Percentiles rank a stretch among this genome's conserved stretches.
phyloP scores from a whole-genome alignment of 2,329 filamentous ascomycete species.

The Colletotrichum lupini region DNA sequence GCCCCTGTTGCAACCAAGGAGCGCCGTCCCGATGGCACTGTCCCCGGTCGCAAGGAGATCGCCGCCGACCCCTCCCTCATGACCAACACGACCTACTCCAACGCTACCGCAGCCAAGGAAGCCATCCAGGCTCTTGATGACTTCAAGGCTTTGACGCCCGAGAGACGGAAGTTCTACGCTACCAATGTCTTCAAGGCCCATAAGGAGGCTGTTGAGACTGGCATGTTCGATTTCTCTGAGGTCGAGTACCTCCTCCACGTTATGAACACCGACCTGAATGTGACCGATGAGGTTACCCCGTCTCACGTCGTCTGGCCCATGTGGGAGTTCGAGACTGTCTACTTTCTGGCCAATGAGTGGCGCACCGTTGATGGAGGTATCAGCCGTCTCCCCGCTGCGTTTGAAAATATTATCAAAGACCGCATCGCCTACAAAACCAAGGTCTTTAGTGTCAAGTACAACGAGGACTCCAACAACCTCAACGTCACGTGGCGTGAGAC shows the following conservation, averaged over 20 bases:
- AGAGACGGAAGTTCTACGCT: slow-evolving; percentile 39
- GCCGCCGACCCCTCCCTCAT: slow-evolving; percentile 37
- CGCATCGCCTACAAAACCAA: slow-evolving; percentile 40
- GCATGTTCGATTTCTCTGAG: slow-evolving; percentile 44
- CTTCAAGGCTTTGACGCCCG: slow-evolving; percentile 39
- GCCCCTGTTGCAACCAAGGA: slow-evolving; percentile 40
- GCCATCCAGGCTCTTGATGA: slow-evolving; percentile 40
- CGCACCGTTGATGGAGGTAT: slow-evolving; percentile 47
- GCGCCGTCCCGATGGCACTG: slow-evolving; percentile 43
- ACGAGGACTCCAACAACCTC: slow-evolving; percentile 37
- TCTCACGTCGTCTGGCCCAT: slow-evolving; percentile 40
- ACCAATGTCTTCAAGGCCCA: slow-evolving; percentile 45
- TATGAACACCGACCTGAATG: slow-evolving; percentile 48
- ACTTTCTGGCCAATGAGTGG: slow-evolving; percentile 42
- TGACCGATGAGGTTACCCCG: slow-evolving; percentile 48
- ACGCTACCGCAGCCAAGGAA: slow-evolving; percentile 40
- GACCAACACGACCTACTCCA: slow-evolving; percentile 38
- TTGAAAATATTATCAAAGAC: slow-evolving; percentile 45
- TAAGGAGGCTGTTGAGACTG: slow-evolving; percentile 43
- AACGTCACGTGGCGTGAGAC: slow-evolving; percentile 37
- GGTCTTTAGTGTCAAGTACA: slow-evolving; percentile 39
- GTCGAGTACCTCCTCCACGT: slow-evolving; percentile 46
- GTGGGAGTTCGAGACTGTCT: slow-evolving; percentile 45
- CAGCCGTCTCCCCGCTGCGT: slow-evolving; percentile 47
- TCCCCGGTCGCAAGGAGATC: slow-evolving; percentile 40